Base-by-base conservation (phyloP, 2,329 filamentous ascomycete genomes). In the Xylogone sp. region DNA sequence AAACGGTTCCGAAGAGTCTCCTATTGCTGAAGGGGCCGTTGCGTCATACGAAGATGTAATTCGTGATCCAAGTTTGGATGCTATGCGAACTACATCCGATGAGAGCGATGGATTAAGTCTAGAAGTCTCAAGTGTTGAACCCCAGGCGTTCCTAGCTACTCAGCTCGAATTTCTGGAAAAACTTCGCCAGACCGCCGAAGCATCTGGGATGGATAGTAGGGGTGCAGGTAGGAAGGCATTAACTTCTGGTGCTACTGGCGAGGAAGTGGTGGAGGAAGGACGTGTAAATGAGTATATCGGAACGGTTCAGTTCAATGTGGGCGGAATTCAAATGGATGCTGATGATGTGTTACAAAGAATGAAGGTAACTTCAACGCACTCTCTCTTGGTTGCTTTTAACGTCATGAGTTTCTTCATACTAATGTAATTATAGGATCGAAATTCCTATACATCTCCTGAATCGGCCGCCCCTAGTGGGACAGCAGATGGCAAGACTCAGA, bases 261-360 rank as follows among this genome's bases (percentile, higher is more conserved):
- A 62, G 16, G 61, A 65, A 3, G 47, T 50, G 21, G 52, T 22
- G 19, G 62, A 64, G 27, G 62, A 62, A 48, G 60, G 59, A 2
- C 56, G 59, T 20, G 61, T 67, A 10, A 66, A 57, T 53, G 88
- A 93, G 63, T 91, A 96, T 62, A 96, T 96, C 63, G 92, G 92
- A 0, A 91, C 92, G 0, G 91, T 97, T 57, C 91, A 96, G 65
- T 97, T 97, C 74, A 99, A 99, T 68, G 94, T 99, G 80, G 94
- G 94, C 42, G 94, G 94, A 49, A 97, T 99, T 56, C 91, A 96
- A 66, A 89, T 96, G 24, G 91, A 97, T 70, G 91, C 91, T 8
- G 92, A 96, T 65, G 91, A 96, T 63, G 94, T 95, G 87, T 73
- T 96, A 52, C 87, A 91, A 68, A 83, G 88, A 61, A 76, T 96